phyloP scores from a whole-genome alignment of 2,329 filamentous ascomycete species.

The Aspergillus sp. region DNA sequence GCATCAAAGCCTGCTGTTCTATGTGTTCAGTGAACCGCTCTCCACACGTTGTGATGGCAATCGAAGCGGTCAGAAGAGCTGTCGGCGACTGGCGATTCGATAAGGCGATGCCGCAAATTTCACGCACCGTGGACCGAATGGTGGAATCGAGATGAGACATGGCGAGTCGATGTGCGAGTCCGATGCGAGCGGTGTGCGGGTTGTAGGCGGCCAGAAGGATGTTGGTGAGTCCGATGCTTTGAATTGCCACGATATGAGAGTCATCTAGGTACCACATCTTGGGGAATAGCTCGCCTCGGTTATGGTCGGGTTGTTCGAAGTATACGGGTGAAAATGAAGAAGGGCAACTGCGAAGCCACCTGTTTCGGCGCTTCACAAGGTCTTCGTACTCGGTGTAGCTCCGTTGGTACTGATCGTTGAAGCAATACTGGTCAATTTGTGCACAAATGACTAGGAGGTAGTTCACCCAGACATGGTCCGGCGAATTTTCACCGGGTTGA shows the following conservation, averaged over 20 bases:
- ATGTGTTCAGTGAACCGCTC: neutral
- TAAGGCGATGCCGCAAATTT: slow-evolving; percentile 20
- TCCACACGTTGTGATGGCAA: neutral
- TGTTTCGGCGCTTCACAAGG: slow-evolving; percentile 41
- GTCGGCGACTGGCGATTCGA: slow-evolving; percentile 20
- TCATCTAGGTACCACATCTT: slow-evolving; percentile 52
- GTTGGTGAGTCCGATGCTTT: slow-evolving; percentile 53
- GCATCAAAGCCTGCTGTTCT: neutral
- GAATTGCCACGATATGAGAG: slow-evolving; percentile 54
- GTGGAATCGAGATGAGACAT: slow-evolving; percentile 47
- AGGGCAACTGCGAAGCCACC: slow-evolving; percentile 29
- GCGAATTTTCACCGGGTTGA: neutral
- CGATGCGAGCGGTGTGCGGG: slow-evolving; percentile 28
- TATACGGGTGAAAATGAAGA: slow-evolving; percentile 57
- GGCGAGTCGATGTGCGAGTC: neutral
- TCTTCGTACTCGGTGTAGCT: slow-evolving; percentile 45
- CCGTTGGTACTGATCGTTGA: slow-evolving; percentile 36
- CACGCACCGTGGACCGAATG: slow-evolving; percentile 29
- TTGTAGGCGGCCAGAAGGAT: slow-evolving; percentile 58
- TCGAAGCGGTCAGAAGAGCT: slow-evolving; percentile 10
- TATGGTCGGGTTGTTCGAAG: slow-evolving; percentile 36
- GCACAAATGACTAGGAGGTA: slow-evolving; percentile 60
- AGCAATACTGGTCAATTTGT: slow-evolving; percentile 62
- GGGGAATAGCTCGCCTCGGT: slow-evolving; percentile 44
- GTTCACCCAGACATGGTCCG: slow-evolving; percentile 45